Conservation (phyloP, 306 rosid species). For the Lithocarpus polystachyus region DNA sequence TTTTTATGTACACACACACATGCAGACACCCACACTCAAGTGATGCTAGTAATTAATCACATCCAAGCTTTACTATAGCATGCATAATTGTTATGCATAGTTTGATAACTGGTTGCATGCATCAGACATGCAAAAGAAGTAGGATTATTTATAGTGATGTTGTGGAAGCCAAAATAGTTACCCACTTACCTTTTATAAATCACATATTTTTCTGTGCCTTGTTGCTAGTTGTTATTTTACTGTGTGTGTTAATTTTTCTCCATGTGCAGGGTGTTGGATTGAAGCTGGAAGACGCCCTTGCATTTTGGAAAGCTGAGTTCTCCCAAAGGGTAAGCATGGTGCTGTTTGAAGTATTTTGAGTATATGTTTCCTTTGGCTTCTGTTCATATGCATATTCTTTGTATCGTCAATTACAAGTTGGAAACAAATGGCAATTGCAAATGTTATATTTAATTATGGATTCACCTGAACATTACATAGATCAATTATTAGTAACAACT, state of each 20-base stretch:
- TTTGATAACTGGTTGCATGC: not conserved
- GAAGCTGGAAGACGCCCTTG: slow-evolving; percentile 91
- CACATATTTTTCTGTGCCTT: not conserved
- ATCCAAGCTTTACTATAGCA: not conserved
- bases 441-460: not conserved
- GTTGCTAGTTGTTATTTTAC: not conserved
- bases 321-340: slow-evolving; percentile 61
- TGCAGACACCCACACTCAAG: not conserved
- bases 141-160: not conserved
- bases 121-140: not conserved
- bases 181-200: not conserved
- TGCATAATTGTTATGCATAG: not conserved
- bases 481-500: not conserved
- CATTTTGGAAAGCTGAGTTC: slow-evolving; percentile 93
- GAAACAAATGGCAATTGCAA: not conserved
- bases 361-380: not conserved
- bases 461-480: not conserved
- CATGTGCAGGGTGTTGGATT: slow-evolving; percentile 79
- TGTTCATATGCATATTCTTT: not conserved
- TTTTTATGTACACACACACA: not conserved
- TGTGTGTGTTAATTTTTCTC: slow-evolving; percentile 10
- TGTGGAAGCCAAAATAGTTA: not conserved
- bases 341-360: not conserved
- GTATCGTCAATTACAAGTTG: not conserved
- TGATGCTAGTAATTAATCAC: not conserved